Evolutionary conservation across 345 rosid genomes (phyloP).

Genomic region (Ceriops zippeliana): DNA sequence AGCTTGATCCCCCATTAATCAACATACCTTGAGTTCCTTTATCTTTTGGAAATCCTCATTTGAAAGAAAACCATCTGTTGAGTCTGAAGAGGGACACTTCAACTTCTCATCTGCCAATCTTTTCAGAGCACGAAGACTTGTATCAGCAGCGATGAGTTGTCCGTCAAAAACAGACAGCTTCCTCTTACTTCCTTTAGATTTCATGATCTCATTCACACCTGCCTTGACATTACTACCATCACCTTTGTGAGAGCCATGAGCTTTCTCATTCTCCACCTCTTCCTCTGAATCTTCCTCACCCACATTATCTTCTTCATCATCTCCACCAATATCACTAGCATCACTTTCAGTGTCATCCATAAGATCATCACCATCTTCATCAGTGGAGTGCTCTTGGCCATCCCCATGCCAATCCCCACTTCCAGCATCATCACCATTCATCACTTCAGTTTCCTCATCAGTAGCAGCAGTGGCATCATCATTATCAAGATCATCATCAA

Average conservation of each 20-base stretch:
- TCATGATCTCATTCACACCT: conserved; percentile 25
- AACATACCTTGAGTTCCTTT: conserved; percentile 70
- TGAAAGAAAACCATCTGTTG: conserved; percentile 74
- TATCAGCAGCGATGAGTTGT: conserved; percentile 60
- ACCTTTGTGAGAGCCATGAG: conserved; percentile 12
- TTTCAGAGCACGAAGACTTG: conserved; percentile 88
- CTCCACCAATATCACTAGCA: conserved; percentile 13
- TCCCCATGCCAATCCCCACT: conserved; percentile 49
- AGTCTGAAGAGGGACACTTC: conserved; percentile 30
- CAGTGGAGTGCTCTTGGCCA: conserved; percentile 29
- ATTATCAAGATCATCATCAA: conserved; percentile 31
- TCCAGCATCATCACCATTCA: conserved; percentile 19
- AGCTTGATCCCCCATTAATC: background rate
- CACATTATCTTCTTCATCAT: background rate
- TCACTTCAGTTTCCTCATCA: conserved; percentile 18
- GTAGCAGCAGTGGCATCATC: conserved; percentile 31
- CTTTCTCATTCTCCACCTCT: conserved; percentile 20
- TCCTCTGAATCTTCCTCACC: conserved; percentile 30
- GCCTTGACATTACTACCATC: conserved; percentile 11
- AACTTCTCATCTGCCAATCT: conserved; percentile 60
- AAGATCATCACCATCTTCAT: conserved; percentile 23
- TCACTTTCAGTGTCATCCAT: conserved; percentile 24
- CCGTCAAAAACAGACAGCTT: conserved; percentile 67
- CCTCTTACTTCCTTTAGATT: conserved; percentile 52
- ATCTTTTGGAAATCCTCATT: conserved; percentile 86